Evolutionary conservation across 1,284 basidiomycete species (phyloP).

Genomic region (Microbotryum lychnidis-dioicae): DNA sequence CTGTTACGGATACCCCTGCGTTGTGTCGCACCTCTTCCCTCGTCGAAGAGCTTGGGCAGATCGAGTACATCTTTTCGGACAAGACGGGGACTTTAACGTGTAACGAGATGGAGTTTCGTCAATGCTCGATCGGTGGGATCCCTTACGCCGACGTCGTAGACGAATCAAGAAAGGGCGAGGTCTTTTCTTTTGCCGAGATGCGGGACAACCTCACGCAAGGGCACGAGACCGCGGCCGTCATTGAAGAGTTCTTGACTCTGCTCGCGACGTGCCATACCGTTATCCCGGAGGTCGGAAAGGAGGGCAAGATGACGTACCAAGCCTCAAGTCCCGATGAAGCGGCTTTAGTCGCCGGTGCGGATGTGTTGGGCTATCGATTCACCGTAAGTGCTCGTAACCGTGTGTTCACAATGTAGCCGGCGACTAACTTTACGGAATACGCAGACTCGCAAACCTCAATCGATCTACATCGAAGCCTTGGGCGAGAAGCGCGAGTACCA

Average conservation of each 20-base stretch:
- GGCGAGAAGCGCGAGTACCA: slow-evolving; percentile 73
- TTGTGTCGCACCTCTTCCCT: slow-evolving; percentile 93
- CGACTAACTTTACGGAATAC: background rate
- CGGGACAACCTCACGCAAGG: slow-evolving; percentile 38
- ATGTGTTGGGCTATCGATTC: slow-evolving; percentile 86
- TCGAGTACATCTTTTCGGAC: slow-evolving; percentile 97
- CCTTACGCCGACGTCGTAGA: slow-evolving; percentile 84
- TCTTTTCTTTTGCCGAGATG: slow-evolving; percentile 39
- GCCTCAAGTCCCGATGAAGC: slow-evolving; percentile 98
- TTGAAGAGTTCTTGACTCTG: slow-evolving; percentile 80
- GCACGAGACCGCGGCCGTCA: slow-evolving; percentile 48
- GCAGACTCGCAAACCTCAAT: slow-evolving; percentile 92
- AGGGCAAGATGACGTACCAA: slow-evolving; percentile 64
- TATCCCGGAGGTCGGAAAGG: slow-evolving; percentile 83
- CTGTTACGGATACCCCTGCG: slow-evolving; percentile 87
- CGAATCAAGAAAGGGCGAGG: slow-evolving; percentile 61
- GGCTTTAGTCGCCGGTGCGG: slow-evolving; percentile 88
- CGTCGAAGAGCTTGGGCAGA: slow-evolving; percentile 96
- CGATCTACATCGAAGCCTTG: slow-evolving; percentile 75
- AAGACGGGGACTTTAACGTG: slow-evolving; percentile 96
- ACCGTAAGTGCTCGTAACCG: slow-evolving; percentile 53
- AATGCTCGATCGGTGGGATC: slow-evolving; percentile 79
- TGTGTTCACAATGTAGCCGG: background rate
- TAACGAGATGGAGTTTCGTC: slow-evolving; percentile 95
- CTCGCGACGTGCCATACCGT: slow-evolving; percentile 97